Percentiles rank a stretch among this genome's conserved stretches.
Evolutionary conservation across 345 rosid genomes (phyloP).

Genomic region (Gossypium ekmanianum): DNA sequence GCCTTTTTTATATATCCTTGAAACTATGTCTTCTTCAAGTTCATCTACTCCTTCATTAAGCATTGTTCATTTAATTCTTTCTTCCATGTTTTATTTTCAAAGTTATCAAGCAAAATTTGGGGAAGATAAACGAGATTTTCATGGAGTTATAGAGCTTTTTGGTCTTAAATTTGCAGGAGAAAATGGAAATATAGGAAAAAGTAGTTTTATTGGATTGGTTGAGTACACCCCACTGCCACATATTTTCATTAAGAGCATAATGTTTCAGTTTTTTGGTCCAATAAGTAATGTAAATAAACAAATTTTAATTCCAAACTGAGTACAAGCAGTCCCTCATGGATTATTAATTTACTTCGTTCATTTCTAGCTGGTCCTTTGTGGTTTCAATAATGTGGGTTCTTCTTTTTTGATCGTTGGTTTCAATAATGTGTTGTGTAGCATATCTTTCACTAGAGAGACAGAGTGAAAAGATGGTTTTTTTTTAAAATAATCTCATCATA

Average conservation of each 20-base stretch:
- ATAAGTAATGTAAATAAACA: background rate
- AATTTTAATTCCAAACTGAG: constrained; percentile 2
- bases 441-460: background rate
- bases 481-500: too few relatives aligned
- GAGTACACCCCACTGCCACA: too few relatives aligned
- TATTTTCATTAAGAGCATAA: background rate
- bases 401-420: background rate
- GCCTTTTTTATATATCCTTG: too few relatives aligned
- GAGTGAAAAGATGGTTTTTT: too few relatives aligned
- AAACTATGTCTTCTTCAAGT: too few relatives aligned
- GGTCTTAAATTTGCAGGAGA: background rate
- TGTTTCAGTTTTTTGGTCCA: constrained; percentile 7
- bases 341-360: constrained; percentile 8
- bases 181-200: background rate
- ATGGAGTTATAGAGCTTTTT: background rate
- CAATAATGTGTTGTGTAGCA: constrained; percentile 11
- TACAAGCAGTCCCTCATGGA: background rate
- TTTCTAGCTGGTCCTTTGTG: constrained; percentile 13
- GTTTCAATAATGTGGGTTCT: constrained; percentile 10
- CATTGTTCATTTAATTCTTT: too few relatives aligned
- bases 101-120: too few relatives aligned
- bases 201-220: background rate
- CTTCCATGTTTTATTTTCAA: too few relatives aligned
- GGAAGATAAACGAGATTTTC: too few relatives aligned
- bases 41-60: too few relatives aligned